Base-by-base conservation (phyloP, 2,329 filamentous ascomycete species). In the Mycosphaerelloides madeirae region DNA sequence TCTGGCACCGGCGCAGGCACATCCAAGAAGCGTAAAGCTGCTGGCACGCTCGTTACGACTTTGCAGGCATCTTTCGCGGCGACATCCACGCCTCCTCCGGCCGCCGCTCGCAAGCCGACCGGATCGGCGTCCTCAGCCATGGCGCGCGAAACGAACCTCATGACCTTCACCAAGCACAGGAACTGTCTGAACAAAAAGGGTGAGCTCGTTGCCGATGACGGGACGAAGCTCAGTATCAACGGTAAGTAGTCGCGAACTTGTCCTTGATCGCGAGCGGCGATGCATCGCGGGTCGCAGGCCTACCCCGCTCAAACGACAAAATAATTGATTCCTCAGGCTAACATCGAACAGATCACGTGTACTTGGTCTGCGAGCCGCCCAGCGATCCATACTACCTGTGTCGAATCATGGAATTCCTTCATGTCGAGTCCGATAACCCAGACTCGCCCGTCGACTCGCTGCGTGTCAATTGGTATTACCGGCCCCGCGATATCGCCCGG, bases 331-430 rank as follows among this genome's bases (percentile, higher is more conserved):
- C 39, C 43, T 58, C 45, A 56, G 60, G 59, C 69, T 71, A 61
- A 71, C 60, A 56, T 55, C 56, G 45, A 20, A 35, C 62, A 85
- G 83, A 87, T 68, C 81, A 97, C 72, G 87, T 95, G 56, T 98
- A 97, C 74, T 80, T 97, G 52, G 85, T 98, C 53, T 97, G 90
- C 70, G 93, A 98, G 69, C 93, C 93, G 39, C 93, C 93, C 13
- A 93, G 93, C 41, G 93, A 98, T 70, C 93, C 93, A 43, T 98
- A 98, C 71, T 98, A 98, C 67, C 75, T 98, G 54, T 93, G 87
- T 53, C 87, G 93, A 58, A 93, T 98, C 66, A 98, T 98, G 93
- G 91, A 98, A 67, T 97, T 97, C 65, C 74, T 96, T 58, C 88
- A 95, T 62, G 72, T 77, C 61, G 81, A 90, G 59, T 88, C 65